Evolutionary conservation across 164 flowering plant species (phyloP), one percentile per base, ranked within the genome.

Genomic region (Umbilicus rupestris): DNA sequence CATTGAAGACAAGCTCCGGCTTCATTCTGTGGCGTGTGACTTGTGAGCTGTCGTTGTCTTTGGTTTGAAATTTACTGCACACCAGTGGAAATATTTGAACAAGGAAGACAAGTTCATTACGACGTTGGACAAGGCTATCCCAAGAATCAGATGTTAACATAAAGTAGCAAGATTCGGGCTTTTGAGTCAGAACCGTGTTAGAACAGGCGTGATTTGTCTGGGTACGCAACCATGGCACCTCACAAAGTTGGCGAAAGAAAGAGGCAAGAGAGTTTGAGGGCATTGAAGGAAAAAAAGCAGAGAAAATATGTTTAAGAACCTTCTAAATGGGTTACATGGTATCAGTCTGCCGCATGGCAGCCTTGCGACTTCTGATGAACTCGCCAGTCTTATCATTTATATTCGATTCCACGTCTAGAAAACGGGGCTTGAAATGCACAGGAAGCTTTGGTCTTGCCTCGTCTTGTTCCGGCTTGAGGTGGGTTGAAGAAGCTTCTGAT

Each of bases 351-450:
- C 33, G 33, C 60, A 55, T 55, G n/a, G 60, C 60, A 12, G 60
- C 60, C 60, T 12, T 55, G 60, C 60, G 60, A 26, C 60, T 55
- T 55, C 33, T 55, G 19, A 55, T 55, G 33, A 55, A 55, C 60
- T 55, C 35, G 33, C 28, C 60, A 5, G 60, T 55, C 33, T 55
- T 55, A 33, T 55, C 60, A 28, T 55, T 55, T 26, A 55, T 55
- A 28, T 55, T 24, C 7, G 60, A 30, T 16, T 55, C 60, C 31
- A 55, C 60, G 6, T 55, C 60, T 33, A 55, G 19, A 55, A 26
- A 55, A 55, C 28, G 60, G 28, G 60, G 60, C 17, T 19, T 26
- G 33, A 55, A 55, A 7, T 55, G 60, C 33, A 55, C 33, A 2
- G 60, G 60, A 55, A 11, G 33, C 0, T 55, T 19, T 28, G 19